Percentiles rank a stretch among this genome's conserved stretches.
phyloP scores from a whole-genome alignment of 345 rosid genomes.

The Sonneratia alba region DNA sequence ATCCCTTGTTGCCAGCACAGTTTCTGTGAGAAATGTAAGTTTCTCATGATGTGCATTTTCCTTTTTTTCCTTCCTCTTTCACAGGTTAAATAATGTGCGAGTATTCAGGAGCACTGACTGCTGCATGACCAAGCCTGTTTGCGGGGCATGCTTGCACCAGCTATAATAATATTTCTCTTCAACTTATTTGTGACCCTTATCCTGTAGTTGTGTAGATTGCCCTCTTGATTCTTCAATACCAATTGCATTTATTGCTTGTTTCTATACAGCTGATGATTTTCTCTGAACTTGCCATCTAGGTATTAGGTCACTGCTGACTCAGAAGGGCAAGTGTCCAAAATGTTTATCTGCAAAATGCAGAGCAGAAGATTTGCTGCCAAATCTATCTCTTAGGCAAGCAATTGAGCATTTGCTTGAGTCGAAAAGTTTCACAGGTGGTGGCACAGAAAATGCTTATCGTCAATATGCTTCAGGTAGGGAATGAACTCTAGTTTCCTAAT shows the following conservation, averaged over 20 bases:
- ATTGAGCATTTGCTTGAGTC: constrained; percentile 30
- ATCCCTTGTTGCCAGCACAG: constrained; percentile 55
- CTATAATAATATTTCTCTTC: background rate
- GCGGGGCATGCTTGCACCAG: background rate
- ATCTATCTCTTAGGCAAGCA: constrained; percentile 41
- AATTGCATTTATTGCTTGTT: background rate
- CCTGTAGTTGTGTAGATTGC: background rate
- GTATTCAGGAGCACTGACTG: background rate
- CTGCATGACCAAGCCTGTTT: background rate
- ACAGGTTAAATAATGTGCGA: background rate
- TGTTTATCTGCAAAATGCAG: constrained; percentile 30
- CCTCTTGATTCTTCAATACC: background rate
- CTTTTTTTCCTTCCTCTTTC: background rate
- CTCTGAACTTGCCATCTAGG: constrained; percentile 19
- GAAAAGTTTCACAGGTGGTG: constrained; percentile 14
- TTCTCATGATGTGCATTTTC: background rate
- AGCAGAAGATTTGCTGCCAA: constrained; percentile 38
- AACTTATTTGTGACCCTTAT: background rate
- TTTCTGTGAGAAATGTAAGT: constrained; percentile 46
- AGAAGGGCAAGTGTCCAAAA: constrained; percentile 39
- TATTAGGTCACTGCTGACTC: constrained; percentile 24
- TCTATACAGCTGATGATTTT: background rate
- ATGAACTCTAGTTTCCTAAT: background rate
- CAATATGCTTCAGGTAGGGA: constrained; percentile 33
- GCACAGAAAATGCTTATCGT: constrained; percentile 19